phyloP scores from a whole-genome alignment of 2,329 filamentous ascomycete genomes.

The Alternaria ventricosa region DNA sequence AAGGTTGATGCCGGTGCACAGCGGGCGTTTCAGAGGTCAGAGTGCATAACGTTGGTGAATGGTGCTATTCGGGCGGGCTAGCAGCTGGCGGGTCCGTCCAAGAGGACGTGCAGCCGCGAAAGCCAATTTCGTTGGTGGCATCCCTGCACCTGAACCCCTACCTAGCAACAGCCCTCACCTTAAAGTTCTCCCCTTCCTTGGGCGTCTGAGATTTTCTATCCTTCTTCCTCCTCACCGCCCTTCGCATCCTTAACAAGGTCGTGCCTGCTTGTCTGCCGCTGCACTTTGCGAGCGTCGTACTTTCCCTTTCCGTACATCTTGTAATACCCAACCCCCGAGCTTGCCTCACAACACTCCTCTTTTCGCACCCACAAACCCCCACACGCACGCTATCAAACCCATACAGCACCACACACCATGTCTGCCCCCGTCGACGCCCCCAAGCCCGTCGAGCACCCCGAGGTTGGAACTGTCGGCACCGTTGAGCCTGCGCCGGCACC shows the following conservation, averaged over 20 bases:
- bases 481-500: slow-evolving; percentile 46
- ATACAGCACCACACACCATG: slow-evolving; percentile 57
- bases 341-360: slow-evolving; percentile 28
- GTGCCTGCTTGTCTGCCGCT: slow-evolving; percentile 38
- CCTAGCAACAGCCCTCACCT: slow-evolving; percentile 47
- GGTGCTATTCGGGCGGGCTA: slow-evolving; percentile 37
- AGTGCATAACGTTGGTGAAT: slow-evolving; percentile 42
- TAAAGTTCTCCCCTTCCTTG: slow-evolving; percentile 45
- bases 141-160: slow-evolving; percentile 35
- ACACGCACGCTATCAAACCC: slow-evolving; percentile 1
- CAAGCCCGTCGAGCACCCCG: slow-evolving; percentile 66
- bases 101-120: slow-evolving; percentile 40
- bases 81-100: slow-evolving; percentile 36
- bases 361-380: slow-evolving; percentile 17
- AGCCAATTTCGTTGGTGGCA: slow-evolving; percentile 42
- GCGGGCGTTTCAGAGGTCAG: slow-evolving; percentile 35
- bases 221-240: slow-evolving; percentile 42
- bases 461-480: slow-evolving; percentile 44
- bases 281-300: slow-evolving; percentile 38
- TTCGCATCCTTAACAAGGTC: slow-evolving; percentile 33
- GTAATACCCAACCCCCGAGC: slow-evolving; percentile 41
- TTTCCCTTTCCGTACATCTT: slow-evolving; percentile 42
- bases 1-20: slow-evolving; percentile 31
- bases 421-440: slow-evolving; percentile 69
- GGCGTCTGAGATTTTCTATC: slow-evolving; percentile 33